Evolutionary conservation across 805 yeast genomes (phyloP).

Genomic region (Lachancea kluyveri): DNA sequence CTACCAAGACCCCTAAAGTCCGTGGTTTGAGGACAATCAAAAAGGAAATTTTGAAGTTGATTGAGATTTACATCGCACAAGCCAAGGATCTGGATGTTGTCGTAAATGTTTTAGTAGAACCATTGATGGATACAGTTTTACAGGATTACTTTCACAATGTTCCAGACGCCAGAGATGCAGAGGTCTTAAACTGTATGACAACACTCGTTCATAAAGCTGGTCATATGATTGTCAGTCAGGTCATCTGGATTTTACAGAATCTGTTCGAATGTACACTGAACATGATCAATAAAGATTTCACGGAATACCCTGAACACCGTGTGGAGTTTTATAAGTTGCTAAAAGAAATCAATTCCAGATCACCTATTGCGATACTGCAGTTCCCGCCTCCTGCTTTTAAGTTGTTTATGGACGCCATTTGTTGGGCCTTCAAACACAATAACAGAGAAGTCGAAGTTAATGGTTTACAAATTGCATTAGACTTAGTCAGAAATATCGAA

Average conservation of each 20-base stretch:
- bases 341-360: conserved; percentile 77
- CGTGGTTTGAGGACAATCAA: conserved; percentile 94
- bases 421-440: conserved; percentile 98
- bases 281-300: conserved; percentile 92
- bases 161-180: conserved; percentile 97
- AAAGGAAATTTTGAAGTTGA: conserved; percentile 82
- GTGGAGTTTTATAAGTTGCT: conserved; percentile 90
- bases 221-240: conserved; percentile 80
- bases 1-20: conserved; percentile 91
- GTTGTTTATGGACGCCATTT: conserved; percentile 82
- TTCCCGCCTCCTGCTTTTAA: conserved; percentile 91
- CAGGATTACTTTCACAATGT: conserved; percentile 85
- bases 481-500: conserved; percentile 79
- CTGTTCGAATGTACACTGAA: conserved; percentile 91
- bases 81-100: conserved; percentile 84
- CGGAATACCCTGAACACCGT: conserved; percentile 96
- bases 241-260: conserved; percentile 77
- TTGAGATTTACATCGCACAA: conserved; percentile 82
- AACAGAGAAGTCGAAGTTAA: conserved; percentile 94
- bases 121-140: conserved; percentile 74
- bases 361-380: conserved; percentile 80
- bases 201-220: conserved; percentile 87
- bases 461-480: conserved; percentile 80
- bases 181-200: conserved; percentile 90
- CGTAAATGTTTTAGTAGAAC: conserved; percentile 75